phyloP scores from a whole-genome alignment of 1,284 basidiomycete genomes.

The Hypsizygus ulmarius region DNA sequence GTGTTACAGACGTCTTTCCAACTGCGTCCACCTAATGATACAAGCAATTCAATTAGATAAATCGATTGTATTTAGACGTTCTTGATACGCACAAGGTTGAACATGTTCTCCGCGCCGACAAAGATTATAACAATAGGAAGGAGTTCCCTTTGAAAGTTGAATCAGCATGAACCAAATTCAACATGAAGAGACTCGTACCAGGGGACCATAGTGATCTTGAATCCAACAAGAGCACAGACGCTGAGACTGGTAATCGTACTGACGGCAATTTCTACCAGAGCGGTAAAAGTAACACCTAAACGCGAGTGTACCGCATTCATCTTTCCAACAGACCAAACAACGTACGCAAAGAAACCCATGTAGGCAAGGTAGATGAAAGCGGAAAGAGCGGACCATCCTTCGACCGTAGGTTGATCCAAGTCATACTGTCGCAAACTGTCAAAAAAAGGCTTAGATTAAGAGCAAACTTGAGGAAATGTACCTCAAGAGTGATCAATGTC shows the following conservation, averaged over 20 bases:
- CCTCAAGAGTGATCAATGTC: conserved; percentile 68
- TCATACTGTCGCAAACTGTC: conserved; percentile 43
- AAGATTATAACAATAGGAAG: conserved; percentile 94
- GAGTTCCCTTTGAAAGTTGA: conserved; percentile 55
- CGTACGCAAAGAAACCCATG: conserved; percentile 73
- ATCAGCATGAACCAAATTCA: conserved; percentile 8
- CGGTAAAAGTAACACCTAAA: conserved; percentile 91
- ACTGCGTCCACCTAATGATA: conserved; percentile 79
- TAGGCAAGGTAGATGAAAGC: conserved; percentile 80
- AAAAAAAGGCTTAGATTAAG: conserved; percentile 5
- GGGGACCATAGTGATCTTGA: conserved; percentile 84
- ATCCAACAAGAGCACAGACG: conserved; percentile 83
- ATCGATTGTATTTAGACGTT: neutral
- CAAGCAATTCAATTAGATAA: neutral
- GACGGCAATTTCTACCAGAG: conserved; percentile 85
- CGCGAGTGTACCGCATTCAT: conserved; percentile 89
- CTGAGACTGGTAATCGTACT: conserved; percentile 93
- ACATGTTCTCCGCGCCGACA: conserved; percentile 97
- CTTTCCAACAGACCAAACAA: conserved; percentile 73
- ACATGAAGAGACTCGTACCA: conserved; percentile 49
- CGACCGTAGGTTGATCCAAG: conserved; percentile 38
- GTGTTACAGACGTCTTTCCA: conserved; percentile 82
- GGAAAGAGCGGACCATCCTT: conserved; percentile 60
- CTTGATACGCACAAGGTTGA: conserved; percentile 68
- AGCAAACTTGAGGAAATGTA: conserved; percentile 27